Base-by-base conservation (phyloP, 495 filamentous ascomycete genomes). In the Talaromyces stipitatus region DNA sequence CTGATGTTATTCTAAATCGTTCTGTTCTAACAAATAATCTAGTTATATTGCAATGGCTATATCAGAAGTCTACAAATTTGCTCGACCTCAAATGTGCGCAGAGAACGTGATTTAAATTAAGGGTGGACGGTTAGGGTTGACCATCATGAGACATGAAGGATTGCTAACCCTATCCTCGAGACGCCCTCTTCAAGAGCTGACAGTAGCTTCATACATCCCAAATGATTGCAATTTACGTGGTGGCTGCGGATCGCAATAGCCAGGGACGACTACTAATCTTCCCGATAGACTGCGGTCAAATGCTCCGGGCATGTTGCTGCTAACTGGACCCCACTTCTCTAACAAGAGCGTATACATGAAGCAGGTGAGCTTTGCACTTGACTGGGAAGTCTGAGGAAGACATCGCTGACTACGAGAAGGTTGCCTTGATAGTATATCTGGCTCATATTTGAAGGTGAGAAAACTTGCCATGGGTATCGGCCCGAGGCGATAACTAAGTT, bases 261-360 rank as follows among this genome's bases (percentile, higher is more conserved):
- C 5, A 0, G 14, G 2, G 46, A 43, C 8, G 29, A 51, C 36
- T 18, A 47, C 9, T 28, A 9, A 16, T 10, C 23, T 43, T 38
- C 22, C 26, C 16, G 16, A 18, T 14, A 30, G 27, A 18, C 50
- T 10, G 12, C 11, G 64, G 18, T 48, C 59, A 12, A 46, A 64
- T 54, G 61, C 64, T 33, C 86, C 90, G 4, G 91, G 85, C 58
- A 90, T 92, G 79, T 65, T 97, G 2, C 70, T 97, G 6, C 65
- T 97, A 63, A 97, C 94, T 0, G 94, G 94, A 1, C 92, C 94
- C 32, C 97, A 98, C 62, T 95, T 90, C 71, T 97, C 94, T 0
- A 95, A 94, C 7, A 97, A 97, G 66, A 96, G 90, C 64, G 82
- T 97, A 27, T 96, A 96, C 70, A 85, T 98, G 71, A 97, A 95